Base-by-base conservation (phyloP, 2,329 filamentous ascomycete species). In the Cercospora berteroae region DNA sequence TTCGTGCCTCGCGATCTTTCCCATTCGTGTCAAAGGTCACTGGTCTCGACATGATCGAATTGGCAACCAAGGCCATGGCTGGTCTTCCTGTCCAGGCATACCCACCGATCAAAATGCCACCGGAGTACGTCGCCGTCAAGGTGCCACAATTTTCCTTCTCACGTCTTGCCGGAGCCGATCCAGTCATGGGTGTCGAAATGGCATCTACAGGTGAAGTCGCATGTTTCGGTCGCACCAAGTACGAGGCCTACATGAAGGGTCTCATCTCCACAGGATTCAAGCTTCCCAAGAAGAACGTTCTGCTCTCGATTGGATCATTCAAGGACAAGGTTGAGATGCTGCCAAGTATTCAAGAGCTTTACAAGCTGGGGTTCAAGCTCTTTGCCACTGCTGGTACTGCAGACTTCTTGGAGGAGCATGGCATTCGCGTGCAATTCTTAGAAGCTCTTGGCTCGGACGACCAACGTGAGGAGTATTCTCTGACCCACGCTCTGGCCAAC, bases 71-170 rank as follows among this genome's bases (percentile, higher is more conserved):
- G 84, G 94, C 94, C 16, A 98, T 98, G 81, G 92, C 95, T 82
- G 90, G 90, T 56, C 84, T 93, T 75, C 91, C 93, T 2, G 89
- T 98, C 71, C 82, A 87, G 64, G 91, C 90, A 74, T 98, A 98
- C 76, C 94, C 95, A 57, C 85, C 89, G 7, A 87, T 90, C 68
- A 89, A 87, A 66, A 87, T 97, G 59, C 87, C 90, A 4, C 85
- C 90, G 12, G 88, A 95, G 78, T 94, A 93, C 72, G 94, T 99
- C 60, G 95, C 92, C 82, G 92, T 97, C 79, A 99, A 99, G 84
- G 95, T 98, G 36, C 95, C 95, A 1, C 95, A 99, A 80, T 99
- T 99, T 86, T 97, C 93, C 72, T 99, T 99, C 88, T 97, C 95
- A 27, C 91, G 95, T 77, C 87, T 99, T 16, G 96, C 94, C 39